Evolutionary conservation across 2,329 filamentous ascomycete genomes (phyloP), one percentile per base, ranked within the genome.

Genomic region (Phaeosphaeriaceae sp.): DNA sequence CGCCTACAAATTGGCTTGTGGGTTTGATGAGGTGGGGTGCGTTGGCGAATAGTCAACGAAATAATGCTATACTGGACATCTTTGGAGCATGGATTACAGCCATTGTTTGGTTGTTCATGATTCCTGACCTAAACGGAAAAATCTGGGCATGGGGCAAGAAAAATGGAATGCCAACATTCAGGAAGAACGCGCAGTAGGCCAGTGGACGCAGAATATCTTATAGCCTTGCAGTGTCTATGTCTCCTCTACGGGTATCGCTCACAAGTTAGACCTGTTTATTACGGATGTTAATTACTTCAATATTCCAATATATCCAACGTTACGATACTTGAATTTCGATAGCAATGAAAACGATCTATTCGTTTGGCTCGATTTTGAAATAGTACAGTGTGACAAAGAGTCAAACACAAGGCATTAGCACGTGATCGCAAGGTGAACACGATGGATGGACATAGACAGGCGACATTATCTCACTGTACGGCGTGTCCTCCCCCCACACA

Each of bases 1-100:
- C 96, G 36, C 87, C 90, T 0, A 89, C 92, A 9, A 87, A 85
- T 51, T 84, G 87, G 54, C 69, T 96, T 38, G 90, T 88, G 1
- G 74, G 83, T 47, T 64, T 90, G 50, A 88, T 97, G 85, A 85
- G 87, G 59, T 87, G 82, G 16, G 75, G 76, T 20, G 70, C 75
- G 20, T 66, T 84, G 52, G 80, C 80, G 4, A 77, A 79, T 28
- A 82, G 79, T 56, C 78, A 79, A 21, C 77, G 80, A 53, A 81
- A 85, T 54, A 79, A 76, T 30, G 69, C 79, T 49, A 56, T 86
- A 9, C 61, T 77, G 13, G 83, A 86, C 58, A 83, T 81, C 2
- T 50, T 85, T 40, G 77, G 79, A 35, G 76, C 77, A 50, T 84
- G 81, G 79, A 58, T 82, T 6, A 77, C 78, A 38, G 77, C 74